A percentile compares a stretch with the other conserved stretches of the same genome.
Conservation (phyloP, 305 asterid genomes). For the Striga hermonthica region DNA sequence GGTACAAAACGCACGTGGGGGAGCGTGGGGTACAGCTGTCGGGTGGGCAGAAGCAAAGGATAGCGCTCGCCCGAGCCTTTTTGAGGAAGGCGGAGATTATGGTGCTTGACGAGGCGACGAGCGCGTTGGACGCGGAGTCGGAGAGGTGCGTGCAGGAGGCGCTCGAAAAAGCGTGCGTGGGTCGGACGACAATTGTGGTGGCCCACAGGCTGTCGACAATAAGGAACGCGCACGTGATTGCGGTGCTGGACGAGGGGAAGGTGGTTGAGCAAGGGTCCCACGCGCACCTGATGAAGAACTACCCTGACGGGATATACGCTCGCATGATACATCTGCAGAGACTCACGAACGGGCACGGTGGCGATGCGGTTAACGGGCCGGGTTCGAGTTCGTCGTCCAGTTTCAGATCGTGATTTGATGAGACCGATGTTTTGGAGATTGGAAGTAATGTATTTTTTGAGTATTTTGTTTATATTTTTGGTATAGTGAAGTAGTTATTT, state of each 20-base stretch:
- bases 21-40: conserved; percentile 88
- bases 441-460: too few relatives aligned
- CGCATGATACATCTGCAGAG: conserved; percentile 91
- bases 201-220: conserved; percentile 90
- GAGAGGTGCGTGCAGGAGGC: conserved; percentile 90
- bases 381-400: conserved; percentile 49
- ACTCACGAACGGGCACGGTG: conserved; percentile 64
- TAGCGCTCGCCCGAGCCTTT: conserved; percentile 93
- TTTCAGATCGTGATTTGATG: too few relatives aligned
- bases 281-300: conserved; percentile 75
- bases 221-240: conserved; percentile 80
- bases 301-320: conserved; percentile 77
- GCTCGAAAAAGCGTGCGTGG: conserved; percentile 69
- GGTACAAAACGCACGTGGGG: conserved; percentile 80
- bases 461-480: too few relatives aligned
- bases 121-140: conserved; percentile 94
- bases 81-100: conserved; percentile 79
- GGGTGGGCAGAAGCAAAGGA: conserved; percentile 95
- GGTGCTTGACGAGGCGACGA: conserved; percentile 92
- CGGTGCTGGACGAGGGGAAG: conserved; percentile 91
- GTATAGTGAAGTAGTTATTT: too few relatives aligned
- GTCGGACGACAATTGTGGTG: conserved; percentile 81
- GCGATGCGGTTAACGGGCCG: conserved; percentile 38
- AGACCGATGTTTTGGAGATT: too few relatives aligned
- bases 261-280: conserved; percentile 96